These are phyloP conservation scores for Sporothrix humicola DNA, from an alignment of 2,329 filamentous ascomycete genomes.

Conservation along the genomic window DNA sequence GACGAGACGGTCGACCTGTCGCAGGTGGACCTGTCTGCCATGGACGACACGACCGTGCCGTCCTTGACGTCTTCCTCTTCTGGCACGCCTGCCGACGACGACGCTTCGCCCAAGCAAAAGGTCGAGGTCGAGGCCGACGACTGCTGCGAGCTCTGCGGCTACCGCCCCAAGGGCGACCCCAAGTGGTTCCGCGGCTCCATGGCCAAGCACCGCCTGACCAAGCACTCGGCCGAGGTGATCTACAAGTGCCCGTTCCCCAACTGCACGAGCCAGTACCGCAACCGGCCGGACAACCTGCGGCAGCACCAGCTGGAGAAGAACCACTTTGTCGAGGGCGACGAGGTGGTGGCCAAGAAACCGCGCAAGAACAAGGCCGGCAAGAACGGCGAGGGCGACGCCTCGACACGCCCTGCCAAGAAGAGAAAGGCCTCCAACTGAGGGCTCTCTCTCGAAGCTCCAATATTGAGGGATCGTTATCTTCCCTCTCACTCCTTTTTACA, in stretches of 20 bases:
- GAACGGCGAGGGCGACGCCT: conserved; percentile 45
- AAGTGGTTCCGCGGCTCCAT: conserved; percentile 64
- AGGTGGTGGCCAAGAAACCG: conserved; percentile 41
- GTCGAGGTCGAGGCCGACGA: conserved; percentile 49
- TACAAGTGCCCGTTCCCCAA: conserved; percentile 60
- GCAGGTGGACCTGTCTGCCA: neutral
- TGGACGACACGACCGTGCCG: neutral
- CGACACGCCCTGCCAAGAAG: conserved; percentile 53
- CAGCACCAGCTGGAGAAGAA: conserved; percentile 63
- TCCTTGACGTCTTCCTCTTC: neutral
- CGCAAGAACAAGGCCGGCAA: conserved; percentile 30
- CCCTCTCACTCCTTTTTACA: neutral
- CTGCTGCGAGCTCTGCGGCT: conserved; percentile 59
- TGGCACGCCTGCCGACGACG: neutral
- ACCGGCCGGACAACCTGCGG: conserved; percentile 60
- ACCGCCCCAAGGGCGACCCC: conserved; percentile 62
- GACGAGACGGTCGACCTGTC: neutral
- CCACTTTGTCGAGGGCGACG: conserved; percentile 56
- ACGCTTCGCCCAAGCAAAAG: conserved; percentile 14
- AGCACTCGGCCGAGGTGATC: conserved; percentile 58
- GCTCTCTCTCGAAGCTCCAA: neutral
- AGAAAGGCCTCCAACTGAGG: conserved; percentile 48
- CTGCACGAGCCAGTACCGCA: conserved; percentile 61
- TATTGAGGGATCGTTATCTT: neutral
- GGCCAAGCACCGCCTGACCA: conserved; percentile 62